Conservation (phyloP, 2,329 filamentous ascomycete species). For the Alternaria alternata region DNA sequence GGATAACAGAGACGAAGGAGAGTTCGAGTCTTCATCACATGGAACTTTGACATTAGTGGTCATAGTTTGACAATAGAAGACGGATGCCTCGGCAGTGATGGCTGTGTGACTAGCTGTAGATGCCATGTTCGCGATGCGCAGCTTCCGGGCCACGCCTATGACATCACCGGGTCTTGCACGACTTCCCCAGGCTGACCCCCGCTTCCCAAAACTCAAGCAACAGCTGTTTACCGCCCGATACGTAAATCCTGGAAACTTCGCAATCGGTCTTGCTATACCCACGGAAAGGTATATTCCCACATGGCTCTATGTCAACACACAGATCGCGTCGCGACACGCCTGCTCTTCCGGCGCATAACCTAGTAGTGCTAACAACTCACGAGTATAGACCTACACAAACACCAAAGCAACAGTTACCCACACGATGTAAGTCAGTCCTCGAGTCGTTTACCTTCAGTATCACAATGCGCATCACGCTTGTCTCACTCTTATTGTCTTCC, state of each 20-base stretch:
- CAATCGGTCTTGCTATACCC: neutral
- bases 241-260: constrained; percentile 8
- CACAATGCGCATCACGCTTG: constrained; percentile 1
- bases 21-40: neutral
- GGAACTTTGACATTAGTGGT: neutral
- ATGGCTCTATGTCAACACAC: neutral
- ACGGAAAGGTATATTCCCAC: constrained; percentile 20
- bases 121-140: constrained; percentile 6
- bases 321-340: constrained; percentile 16
- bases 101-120: constrained; percentile 8
- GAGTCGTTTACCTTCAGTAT: constrained; percentile 24
- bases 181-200: constrained; percentile 26
- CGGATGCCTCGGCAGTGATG: constrained; percentile 11
- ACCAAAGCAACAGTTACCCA: constrained; percentile 12
- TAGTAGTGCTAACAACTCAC: constrained; percentile 34
- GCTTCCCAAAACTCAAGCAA: constrained; percentile 26
- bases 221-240: constrained; percentile 24
- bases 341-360: constrained; percentile 13
- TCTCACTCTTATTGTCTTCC: neutral
- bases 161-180: constrained; percentile 31
- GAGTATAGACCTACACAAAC: constrained; percentile 24
- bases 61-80: neutral
- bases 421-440: constrained; percentile 43
- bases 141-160: constrained; percentile 29
- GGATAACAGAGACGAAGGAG: neutral